Percentiles rank a stretch among this genome's conserved stretches.
Evolutionary conservation across 371 early-diverging fungal species (phyloP).

Genomic region (Dichotomocladium elegans): DNA sequence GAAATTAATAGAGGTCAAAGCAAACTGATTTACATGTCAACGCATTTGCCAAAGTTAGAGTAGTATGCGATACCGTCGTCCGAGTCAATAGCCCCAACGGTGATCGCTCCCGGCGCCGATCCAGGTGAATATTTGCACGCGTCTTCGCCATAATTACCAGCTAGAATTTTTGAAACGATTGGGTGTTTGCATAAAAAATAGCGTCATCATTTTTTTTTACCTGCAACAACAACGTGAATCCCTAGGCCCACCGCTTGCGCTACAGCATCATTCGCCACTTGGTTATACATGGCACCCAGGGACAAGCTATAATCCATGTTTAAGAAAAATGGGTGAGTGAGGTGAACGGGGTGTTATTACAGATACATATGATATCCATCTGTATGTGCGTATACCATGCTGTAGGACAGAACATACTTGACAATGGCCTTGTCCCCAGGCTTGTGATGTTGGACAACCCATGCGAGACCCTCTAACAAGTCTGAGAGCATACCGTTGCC

Average conservation of each 20-base stretch:
- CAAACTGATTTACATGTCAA: conserved; percentile 56
- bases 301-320: conserved; percentile 39
- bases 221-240: conserved; percentile 54
- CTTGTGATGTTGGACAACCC: conserved; percentile 41
- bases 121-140: conserved; percentile 89
- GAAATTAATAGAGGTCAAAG: background rate
- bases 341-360: background rate
- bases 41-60: conserved; percentile 78
- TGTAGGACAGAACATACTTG: too few relatives aligned
- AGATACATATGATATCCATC: too few relatives aligned
- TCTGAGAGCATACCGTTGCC: conserved; percentile 53
- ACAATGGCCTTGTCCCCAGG: conserved; percentile 26
- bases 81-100: conserved; percentile 83
- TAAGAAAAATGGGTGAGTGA: conserved; percentile 20
- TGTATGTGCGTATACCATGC: too few relatives aligned
- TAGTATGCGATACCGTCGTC: conserved; percentile 71
- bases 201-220: conserved; percentile 5
- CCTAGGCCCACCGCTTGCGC: conserved; percentile 48
- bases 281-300: conserved; percentile 52
- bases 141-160: conserved; percentile 63
- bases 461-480: conserved; percentile 64
- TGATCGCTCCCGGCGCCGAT: conserved; percentile 74
- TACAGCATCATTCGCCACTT: conserved; percentile 55
- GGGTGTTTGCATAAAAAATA: background rate
- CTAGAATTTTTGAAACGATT: conserved; percentile 21